Base-by-base conservation (phyloP, 176 grass and related monocot species). In the Triticum monococcum region DNA sequence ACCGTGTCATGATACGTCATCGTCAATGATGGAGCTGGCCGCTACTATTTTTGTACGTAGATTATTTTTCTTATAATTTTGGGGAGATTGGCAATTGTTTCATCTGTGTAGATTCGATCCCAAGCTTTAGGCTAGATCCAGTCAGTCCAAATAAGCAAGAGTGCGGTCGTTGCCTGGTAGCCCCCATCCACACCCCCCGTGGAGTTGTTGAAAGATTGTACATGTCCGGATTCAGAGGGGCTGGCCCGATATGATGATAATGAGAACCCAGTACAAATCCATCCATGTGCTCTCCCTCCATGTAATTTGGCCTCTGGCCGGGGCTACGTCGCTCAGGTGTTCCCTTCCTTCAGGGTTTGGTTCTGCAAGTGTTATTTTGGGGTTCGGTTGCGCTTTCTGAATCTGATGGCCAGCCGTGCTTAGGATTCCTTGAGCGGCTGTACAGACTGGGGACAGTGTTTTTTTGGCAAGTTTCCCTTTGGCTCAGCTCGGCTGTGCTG, bases 71-170 rank as follows among this genome's bases (percentile, higher is more conserved):
- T 68, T 36, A 36, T 33, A 38, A 74, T 64, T 85, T 65, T 90
- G 61, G 87, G 80, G 69, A 61, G 68, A 83, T 48, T 81, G 60
- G 48, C 65, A 52, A 63, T 87, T 59, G 36, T 87, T 43, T 46
- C 74, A 32, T 66, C 61, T 81, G 81, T 81, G 89, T 84, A 91
- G 68, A 84, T 84, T 82, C 17, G 74, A 64, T 48, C 64, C 64
- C 67, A 25, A 72, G 41, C 4, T 81, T 48, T 85, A 68, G 46
- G 17, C 31, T 83, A 81, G 82, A 85, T 88, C 82, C 90, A 56
- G 88, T 86, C 90, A 41, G 88, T 86, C 82, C 90, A 64, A 91
- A 88, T 88, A 88, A 91, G 85, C 2, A 30, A 83, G 79, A 30
- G 64, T 17, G 65, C 79, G 68, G 77, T 40, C 89, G 75, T 87